Base-by-base conservation (phyloP, 345 rosid species). In the Dimocarpus longan region DNA sequence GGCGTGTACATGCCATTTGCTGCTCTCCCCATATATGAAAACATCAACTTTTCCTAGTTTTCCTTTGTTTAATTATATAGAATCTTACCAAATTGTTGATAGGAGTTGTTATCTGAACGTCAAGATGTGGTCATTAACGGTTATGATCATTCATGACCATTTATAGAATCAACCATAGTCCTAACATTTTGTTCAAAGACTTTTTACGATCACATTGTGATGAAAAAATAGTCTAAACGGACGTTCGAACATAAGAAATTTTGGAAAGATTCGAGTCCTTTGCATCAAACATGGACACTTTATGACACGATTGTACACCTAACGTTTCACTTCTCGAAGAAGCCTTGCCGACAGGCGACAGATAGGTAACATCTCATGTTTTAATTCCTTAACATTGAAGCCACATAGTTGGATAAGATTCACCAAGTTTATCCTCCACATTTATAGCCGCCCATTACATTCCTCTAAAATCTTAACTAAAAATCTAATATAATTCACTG, bases 281-380 rank as follows among this genome's bases (percentile, higher is more conserved):
- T 32, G 37, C 37, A 32, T 32, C 37, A 32, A 32, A 32, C 37
- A 32, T 32, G 37, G 37, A 32, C 37, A 32, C 37, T 26, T 26
- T 26, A 26, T 26, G 28, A 26, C 28, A 1, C 28, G 0, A 1
- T 26, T 26, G 28, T 26, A 26, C 52, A 46, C 8, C 0, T 46
- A 46, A 46, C 2, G 52, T 7, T 7, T 11, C 56, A 62, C 8
- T 40, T 18, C 54, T 39, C 43, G 40, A 42, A 43, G 68, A 42
- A 74, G 21, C 57, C 76, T 72, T 32, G 13, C 76, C 76, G 50
- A 37, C 19, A 10, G 66, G 75, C 66, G 52, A 46, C 52, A 46
- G 52, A 46, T 46, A 2, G 8, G 52, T 10, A 46, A 32, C 75
- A 72, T 54, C 46, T 59, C 75, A 56, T 11, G 64, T 56, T 72